Evolutionary conservation across 2,329 filamentous ascomycete genomes (phyloP), one percentile per base, ranked within the genome.

Genomic region (Ophiostoma novo-ulmi): DNA sequence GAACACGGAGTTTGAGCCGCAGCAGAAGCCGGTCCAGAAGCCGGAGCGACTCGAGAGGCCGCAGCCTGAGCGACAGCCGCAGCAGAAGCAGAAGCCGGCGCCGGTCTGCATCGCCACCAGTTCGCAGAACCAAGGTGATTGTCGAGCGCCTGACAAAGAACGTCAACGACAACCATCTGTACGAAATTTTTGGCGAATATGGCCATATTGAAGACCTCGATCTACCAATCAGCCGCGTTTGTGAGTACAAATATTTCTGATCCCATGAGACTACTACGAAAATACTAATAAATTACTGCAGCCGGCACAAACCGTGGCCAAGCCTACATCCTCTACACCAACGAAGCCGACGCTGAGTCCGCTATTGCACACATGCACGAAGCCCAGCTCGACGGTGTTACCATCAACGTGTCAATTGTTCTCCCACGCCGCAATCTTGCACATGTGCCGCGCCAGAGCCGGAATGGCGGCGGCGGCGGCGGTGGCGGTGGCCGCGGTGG

Each of bases 351-450:
- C 74, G 94, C 95, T 35, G 93, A 97, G 80, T 85, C 88, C 17
- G 95, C 95, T 38, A 96, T 97, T 75, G 88, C 94, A 22, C 92
- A 97, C 78, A 98, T 99, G 95, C 95, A 99, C 80, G 95, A 99
- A 81, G 93, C 92, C n/a, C 92, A 97, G 77, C 82, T 97, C 38
- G 94, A 97, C 79, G 93, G 93, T 69, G 88, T 89, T 31, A 84
- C 88, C 55, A 89, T 97, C 77, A 91, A 90, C 76, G 94, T 97
- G 67, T 95, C 92, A 64, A 95, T 97, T 74, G 92, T 97, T 36
- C 84, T 97, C 48, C 93, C 93, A 0, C 88, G 91, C 68, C 89
- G 91, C 76, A 92, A 93, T 75, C 92, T 97, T 76, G 94, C 92
- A 1, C 88, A 88, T 22, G 88, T 91, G 65, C 94, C 94, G 20